Base-by-base conservation (phyloP, 2,329 filamentous ascomycete species). In the Claviceps sp. region DNA sequence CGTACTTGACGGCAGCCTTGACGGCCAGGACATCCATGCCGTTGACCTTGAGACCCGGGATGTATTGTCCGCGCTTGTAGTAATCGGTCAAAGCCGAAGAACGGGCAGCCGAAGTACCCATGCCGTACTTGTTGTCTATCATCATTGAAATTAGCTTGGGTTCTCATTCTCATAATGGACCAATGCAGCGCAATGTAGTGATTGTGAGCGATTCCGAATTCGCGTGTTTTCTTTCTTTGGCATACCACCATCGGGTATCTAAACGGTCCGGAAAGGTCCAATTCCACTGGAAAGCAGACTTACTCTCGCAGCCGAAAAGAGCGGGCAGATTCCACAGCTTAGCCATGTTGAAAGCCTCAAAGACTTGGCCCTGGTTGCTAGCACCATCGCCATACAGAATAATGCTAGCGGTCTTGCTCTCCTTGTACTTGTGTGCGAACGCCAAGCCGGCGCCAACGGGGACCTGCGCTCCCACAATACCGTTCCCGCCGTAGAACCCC, bases 21-120 rank as follows among this genome's bases (percentile, higher is more conserved):
- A 96, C 91, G 58, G 93, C 91, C 57, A 98, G 86, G 63, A 95
- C 89, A 69, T 98, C 93, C 93, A 98, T 98, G 67, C 88, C 93
- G 75, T 98, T 98, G 72, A 98, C 88, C 82, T 98, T 98, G 64
- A 98, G 82, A 76, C 93, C 93, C 54, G 93, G 91, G 61, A 98
- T 98, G 79, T 97, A 98, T 76, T 98, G 93, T 60, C 93, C 93
- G 74, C 93, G 91, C 85, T 97, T 97, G 83, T 98, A 97, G 84
- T 98, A 98, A 72, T 98, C 93, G 70, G 93, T 97, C 68, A 96
- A 75, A 63, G 93, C 93, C 55, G 93, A 91, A 56, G 93, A 90
- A 65, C 93, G 89, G 72, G 85, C 85, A 61, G 93, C 91, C 56
- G 93, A 86, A 58, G 93, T 98, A 74, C 93, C 93, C 93, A 98